Evolutionary conservation across 1,284 basidiomycete genomes (phyloP).

Genomic region (Naganishia liquefaciens): DNA sequence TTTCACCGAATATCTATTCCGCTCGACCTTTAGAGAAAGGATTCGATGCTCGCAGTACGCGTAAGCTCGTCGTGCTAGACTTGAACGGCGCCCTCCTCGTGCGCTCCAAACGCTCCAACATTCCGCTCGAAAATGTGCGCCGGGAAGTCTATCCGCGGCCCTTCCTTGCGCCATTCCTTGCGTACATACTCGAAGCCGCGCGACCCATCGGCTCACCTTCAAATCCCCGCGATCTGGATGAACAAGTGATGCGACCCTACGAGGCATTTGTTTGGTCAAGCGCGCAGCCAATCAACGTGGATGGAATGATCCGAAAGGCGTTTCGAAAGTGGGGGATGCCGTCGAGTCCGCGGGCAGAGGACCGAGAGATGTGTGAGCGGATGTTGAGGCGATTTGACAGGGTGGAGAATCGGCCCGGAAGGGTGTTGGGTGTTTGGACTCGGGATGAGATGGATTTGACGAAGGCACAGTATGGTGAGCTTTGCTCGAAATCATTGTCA

Average conservation of each 20-base stretch:
- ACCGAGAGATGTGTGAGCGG: constrained; percentile 29
- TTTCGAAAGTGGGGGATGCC: constrained; percentile 43
- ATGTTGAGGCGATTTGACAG: constrained; percentile 28
- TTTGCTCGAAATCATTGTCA: background rate
- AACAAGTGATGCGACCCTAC: constrained; percentile 38
- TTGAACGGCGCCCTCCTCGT: constrained; percentile 53
- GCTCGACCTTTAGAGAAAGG: background rate
- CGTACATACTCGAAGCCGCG: constrained; percentile 38
- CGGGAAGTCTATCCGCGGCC: constrained; percentile 38
- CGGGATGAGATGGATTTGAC: constrained; percentile 49
- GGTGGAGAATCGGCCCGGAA: constrained; percentile 41
- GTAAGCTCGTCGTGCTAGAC: constrained; percentile 51
- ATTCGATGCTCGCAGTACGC: constrained; percentile 1
- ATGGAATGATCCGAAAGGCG: constrained; percentile 46
- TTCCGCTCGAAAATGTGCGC: background rate
- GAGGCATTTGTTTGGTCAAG: constrained; percentile 52
- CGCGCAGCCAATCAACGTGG: constrained; percentile 52
- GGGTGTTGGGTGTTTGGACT: constrained; percentile 50
- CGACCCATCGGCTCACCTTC: background rate
- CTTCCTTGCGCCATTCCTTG: constrained; percentile 48
- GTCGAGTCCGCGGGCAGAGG: constrained; percentile 40
- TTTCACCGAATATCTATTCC: constrained; percentile 16
- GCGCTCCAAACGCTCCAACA: constrained; percentile 34
- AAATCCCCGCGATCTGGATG: background rate
- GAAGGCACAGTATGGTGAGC: constrained; percentile 41